Conservation (phyloP, 192 early-diverging fungal species). For the Gonapodya sp. region DNA sequence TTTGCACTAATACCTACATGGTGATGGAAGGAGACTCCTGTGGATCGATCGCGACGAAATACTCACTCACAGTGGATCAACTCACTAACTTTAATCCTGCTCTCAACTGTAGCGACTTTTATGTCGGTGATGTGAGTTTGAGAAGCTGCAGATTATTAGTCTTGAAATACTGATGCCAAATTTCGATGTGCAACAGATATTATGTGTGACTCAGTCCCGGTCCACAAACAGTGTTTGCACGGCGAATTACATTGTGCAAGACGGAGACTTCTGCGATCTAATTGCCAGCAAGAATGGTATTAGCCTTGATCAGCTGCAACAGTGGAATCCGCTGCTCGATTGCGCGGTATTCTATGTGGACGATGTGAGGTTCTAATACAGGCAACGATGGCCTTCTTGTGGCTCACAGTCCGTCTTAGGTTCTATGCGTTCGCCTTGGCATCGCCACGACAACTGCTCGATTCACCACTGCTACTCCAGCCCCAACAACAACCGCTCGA, state of each 20-base stretch:
- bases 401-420: not conserved
- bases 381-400: no score
- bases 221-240: not conserved
- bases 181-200: not conserved
- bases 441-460: not conserved
- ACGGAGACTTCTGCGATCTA: not conserved
- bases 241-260: not conserved
- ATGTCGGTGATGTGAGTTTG: not conserved
- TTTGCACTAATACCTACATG: not conserved
- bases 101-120: not conserved
- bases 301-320: not conserved
- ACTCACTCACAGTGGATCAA: not conserved
- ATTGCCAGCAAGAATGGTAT: not conserved
- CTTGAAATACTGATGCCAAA: no score
- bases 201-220: not conserved
- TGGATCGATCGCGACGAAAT: not conserved
- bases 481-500: not conserved
- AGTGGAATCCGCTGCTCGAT: not conserved
- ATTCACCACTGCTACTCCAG: not conserved
- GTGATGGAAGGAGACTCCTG: not conserved
- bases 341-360: not conserved
- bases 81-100: not conserved
- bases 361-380: not conserved
- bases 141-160: no score
- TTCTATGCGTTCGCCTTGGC: not conserved